These are phyloP conservation scores for Noccaea caerulescens DNA, from an alignment of 345 rosid species.

Conservation along the genomic window DNA sequence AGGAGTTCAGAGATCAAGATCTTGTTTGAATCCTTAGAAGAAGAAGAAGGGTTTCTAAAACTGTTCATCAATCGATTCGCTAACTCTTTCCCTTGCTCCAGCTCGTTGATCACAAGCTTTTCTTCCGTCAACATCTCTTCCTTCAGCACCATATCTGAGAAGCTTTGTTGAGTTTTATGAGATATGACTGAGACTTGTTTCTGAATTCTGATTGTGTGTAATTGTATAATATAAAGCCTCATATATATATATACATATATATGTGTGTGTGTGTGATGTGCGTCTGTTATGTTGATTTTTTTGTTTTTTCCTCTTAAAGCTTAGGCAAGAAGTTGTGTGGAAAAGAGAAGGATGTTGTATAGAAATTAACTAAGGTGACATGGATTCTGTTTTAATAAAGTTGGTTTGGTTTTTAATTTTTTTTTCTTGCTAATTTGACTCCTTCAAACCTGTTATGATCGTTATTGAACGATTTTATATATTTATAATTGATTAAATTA, in stretches of 20 bases:
- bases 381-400: neutral
- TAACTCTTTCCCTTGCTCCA: slow-evolving; percentile 59
- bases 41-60: slow-evolving; percentile 48
- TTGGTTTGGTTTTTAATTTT: neutral
- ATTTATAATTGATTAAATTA: no score
- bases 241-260: neutral
- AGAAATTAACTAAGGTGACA: slow-evolving; percentile 29
- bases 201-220: neutral
- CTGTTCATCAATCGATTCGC: slow-evolving; percentile 51
- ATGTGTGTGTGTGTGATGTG: slow-evolving; percentile 1
- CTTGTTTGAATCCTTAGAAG: slow-evolving; percentile 42
- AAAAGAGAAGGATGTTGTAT: slow-evolving; percentile 30
- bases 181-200: slow-evolving; percentile 15
- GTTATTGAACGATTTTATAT: neutral
- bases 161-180: slow-evolving; percentile 18
- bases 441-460: slow-evolving; percentile 2
- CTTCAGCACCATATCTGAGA: neutral
- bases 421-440: neutral
- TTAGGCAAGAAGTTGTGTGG: slow-evolving; percentile 37
- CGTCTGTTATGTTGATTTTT: neutral
- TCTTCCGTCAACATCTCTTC: slow-evolving; percentile 45
- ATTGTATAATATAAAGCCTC: neutral
- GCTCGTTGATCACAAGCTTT: slow-evolving; percentile 55
- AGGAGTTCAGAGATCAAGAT: slow-evolving; percentile 54
- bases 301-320: slow-evolving; percentile 3